Evolutionary conservation across 495 filamentous ascomycete species (phyloP), one percentile per base, ranked within the genome.

Genomic region (Lasiosphaeris hirsuta): DNA sequence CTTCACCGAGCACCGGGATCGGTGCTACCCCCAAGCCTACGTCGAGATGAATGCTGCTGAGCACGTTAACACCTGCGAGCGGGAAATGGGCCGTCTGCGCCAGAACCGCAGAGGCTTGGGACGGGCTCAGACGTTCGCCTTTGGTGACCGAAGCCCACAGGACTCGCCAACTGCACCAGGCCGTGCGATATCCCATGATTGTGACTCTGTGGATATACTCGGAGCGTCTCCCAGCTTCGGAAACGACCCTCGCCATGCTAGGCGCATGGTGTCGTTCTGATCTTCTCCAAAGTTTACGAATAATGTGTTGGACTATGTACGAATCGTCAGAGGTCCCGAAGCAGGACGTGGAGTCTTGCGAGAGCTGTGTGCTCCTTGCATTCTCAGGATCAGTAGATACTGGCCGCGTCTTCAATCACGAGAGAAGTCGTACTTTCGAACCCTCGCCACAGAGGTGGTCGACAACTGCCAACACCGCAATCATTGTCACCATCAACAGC

Each of bases 1-100:
- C 78, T 99, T 92, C 73, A 69, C 80, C 11, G 75, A 88, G 51
- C 83, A 96, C 68, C 84, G 85, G 42, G 71, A 79, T 10, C 84
- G 90, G 42, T 99, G 95, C 76, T 90, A 84, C 55, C 94, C 94
- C 8, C 92, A 96, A 65, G 89, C 92, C 59, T 99, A 99, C 63
- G 90, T 97, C 30, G 90, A 92, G 71, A 99, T 99, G 95, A 86
- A 81, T 51, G 88, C 86, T 60, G 86, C 92, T 61, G 88, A 92
- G 69, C 92, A 97, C 69, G 86, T 88, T 58, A 84, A 86, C 60
- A 92, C 91, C 33, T 97, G 94, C 64, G 95, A 97, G 78, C 86
- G 89, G 63, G 92, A 94, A 58, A 87, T 99, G 78, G 90, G 89
- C 59, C 90, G 89, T 68, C 82, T 99, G 59, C 81, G 83, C 56